These are phyloP conservation scores for Suhomyces terraborum DNA, from an alignment of 1,139 yeast genomes.

Conservation along the genomic window DNA sequence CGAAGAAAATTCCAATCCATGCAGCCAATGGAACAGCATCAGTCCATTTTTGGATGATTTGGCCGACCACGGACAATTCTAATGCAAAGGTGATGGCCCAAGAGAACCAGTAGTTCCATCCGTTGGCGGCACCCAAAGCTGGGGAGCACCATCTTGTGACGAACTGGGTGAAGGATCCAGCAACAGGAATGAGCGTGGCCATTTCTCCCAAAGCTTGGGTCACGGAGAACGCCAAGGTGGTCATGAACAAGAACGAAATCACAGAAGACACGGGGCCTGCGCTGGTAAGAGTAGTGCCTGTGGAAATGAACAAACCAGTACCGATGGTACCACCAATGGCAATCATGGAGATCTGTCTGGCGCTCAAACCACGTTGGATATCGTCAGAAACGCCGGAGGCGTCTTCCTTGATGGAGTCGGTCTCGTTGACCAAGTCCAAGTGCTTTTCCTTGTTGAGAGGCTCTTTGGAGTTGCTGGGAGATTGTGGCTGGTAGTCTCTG, in stretches of 20 bases:
- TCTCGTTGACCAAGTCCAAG: slow-evolving; percentile 17
- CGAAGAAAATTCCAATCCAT: slow-evolving; percentile 76
- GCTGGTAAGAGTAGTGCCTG: slow-evolving; percentile 52
- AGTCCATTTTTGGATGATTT: slow-evolving; percentile 76
- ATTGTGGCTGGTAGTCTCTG: slow-evolving; percentile 8
- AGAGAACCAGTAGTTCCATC: slow-evolving; percentile 84
- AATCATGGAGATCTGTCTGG: slow-evolving; percentile 40
- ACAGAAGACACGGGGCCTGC: slow-evolving; percentile 78
- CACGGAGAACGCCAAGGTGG: slow-evolving; percentile 62
- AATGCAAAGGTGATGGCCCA: slow-evolving; percentile 86
- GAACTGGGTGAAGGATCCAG: slow-evolving; percentile 62
- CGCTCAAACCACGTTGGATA: slow-evolving; percentile 44
- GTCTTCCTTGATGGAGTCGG: slow-evolving; percentile 15
- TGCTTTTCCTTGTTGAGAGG: slow-evolving; percentile 18
- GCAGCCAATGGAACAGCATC: slow-evolving; percentile 67
- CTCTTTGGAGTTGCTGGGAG: slow-evolving; percentile 12
- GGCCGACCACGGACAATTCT: slow-evolving; percentile 79
- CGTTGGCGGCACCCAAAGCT: slow-evolving; percentile 77
- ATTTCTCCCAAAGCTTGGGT: slow-evolving; percentile 75
- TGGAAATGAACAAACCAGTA: slow-evolving; percentile 62
- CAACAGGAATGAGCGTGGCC: slow-evolving; percentile 71
- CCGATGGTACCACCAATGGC: slow-evolving; percentile 60
- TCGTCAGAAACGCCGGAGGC: slow-evolving; percentile 21
- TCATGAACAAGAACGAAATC: slow-evolving; percentile 66
- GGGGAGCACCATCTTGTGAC: slow-evolving; percentile 65